phyloP scores from a whole-genome alignment of 352 stramenopile genomes.

The Globisporangium cylindrosporum region DNA sequence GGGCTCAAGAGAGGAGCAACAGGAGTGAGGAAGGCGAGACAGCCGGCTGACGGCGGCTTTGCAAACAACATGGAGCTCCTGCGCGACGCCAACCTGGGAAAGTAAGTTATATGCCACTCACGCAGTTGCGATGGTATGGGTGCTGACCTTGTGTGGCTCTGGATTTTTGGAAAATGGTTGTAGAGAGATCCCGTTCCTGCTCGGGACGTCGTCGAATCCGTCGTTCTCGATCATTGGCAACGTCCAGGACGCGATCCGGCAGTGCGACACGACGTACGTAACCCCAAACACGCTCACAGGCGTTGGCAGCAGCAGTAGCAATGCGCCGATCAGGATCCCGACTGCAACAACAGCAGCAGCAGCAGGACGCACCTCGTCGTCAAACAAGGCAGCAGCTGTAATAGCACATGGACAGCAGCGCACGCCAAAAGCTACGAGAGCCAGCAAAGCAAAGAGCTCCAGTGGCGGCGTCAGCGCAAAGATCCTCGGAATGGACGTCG shows the following conservation, averaged over 20 bases:
- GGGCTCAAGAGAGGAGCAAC: slow-evolving; percentile 10
- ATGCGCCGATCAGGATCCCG: slow-evolving; percentile 11
- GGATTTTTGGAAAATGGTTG: too few relatives aligned
- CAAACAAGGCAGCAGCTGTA: neutral
- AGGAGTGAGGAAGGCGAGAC: slow-evolving; percentile 7
- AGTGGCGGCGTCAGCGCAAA: slow-evolving; percentile 7
- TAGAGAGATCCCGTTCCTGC: slow-evolving; percentile 67
- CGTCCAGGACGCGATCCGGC: slow-evolving; percentile 65
- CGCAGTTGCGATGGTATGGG: too few relatives aligned
- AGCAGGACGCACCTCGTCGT: neutral
- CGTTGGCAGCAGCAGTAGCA: neutral
- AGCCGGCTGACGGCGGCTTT: neutral
- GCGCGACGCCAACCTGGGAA: slow-evolving; percentile 61
- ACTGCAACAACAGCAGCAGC: neutral
- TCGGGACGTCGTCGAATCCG: slow-evolving; percentile 47
- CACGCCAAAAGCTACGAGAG: neutral
- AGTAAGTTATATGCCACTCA: slow-evolving; percentile 24
- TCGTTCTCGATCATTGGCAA: slow-evolving; percentile 76
- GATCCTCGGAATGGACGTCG: slow-evolving; percentile 15
- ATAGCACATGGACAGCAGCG: neutral
- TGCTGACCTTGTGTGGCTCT: neutral
- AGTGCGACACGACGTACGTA: slow-evolving; percentile 59
- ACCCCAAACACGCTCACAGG: slow-evolving; percentile 24
- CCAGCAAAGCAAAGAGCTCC: neutral
- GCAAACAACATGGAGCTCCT: slow-evolving; percentile 62